phyloP scores from a whole-genome alignment of 75 land plant genomes.

The Adiantum capillusveneris region DNA sequence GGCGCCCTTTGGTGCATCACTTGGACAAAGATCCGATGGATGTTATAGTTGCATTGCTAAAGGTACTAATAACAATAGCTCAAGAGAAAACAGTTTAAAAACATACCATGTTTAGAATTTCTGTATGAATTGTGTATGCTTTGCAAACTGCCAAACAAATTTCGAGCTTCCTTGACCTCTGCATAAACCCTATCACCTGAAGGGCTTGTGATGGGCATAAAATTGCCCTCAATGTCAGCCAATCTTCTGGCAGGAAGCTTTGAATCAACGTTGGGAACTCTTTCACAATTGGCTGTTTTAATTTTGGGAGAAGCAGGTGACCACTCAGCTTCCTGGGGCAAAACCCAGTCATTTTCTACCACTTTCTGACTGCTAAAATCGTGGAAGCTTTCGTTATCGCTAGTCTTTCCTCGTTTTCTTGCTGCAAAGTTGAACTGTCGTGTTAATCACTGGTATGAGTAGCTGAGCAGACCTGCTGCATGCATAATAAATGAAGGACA shows the following conservation, averaged over 20 bases:
- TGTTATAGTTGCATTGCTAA: no score
- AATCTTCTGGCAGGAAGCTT: slow-evolving; percentile 43
- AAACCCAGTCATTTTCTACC: slow-evolving; percentile 44
- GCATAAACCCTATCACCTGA: slow-evolving; percentile 84
- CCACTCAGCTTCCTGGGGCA: slow-evolving; percentile 13
- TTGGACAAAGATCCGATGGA: no score
- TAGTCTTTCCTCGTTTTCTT: neutral
- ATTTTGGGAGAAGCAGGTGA: slow-evolving; percentile 2
- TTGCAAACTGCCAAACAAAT: neutral
- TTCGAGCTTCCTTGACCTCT: slow-evolving; percentile 26
- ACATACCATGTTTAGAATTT: neutral
- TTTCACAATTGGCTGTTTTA: slow-evolving; percentile 17
- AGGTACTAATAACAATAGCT: no score
- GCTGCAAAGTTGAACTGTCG: neutral
- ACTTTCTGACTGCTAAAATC: neutral
- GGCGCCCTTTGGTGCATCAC: no score
- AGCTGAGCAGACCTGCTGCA: no score
- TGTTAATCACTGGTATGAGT: no score
- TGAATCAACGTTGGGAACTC: slow-evolving; percentile 15
- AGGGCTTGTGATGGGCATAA: slow-evolving; percentile 65
- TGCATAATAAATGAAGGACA: no score
- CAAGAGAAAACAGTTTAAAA: no score
- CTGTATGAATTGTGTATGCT: neutral
- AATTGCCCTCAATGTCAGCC: slow-evolving; percentile 75
- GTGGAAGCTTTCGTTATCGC: slow-evolving; percentile 13